phyloP scores from a whole-genome alignment of 805 yeast genomes.

The Jamesozyma spencerorum region DNA sequence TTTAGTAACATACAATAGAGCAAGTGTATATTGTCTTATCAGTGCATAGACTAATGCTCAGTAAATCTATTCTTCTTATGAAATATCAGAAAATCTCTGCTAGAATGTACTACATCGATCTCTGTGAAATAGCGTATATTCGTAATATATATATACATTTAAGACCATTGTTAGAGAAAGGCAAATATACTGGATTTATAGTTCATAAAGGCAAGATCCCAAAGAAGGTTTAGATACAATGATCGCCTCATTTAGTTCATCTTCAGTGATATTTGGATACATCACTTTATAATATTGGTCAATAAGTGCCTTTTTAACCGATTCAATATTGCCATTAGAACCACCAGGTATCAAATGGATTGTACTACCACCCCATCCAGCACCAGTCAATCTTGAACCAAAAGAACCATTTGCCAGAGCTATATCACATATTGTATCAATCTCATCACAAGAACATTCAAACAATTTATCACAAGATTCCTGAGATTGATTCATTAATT shows the following conservation, averaged over 20 bases:
- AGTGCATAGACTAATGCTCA: no score
- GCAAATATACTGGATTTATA: conserved; percentile 6
- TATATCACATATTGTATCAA: conserved; percentile 44
- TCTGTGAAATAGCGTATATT: no score
- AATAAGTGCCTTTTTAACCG: conserved; percentile 39
- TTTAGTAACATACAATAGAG: no score
- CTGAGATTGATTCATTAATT: conserved; percentile 52
- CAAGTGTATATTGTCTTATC: no score
- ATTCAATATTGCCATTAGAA: conserved; percentile 16
- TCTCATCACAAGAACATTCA: conserved; percentile 48
- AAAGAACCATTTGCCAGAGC: conserved; percentile 48
- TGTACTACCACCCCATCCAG: conserved; percentile 71
- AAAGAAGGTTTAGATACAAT: conserved; percentile 47
- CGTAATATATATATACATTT: no score
- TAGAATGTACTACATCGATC: no score
- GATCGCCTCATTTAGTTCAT: conserved; percentile 41
- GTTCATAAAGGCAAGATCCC: conserved; percentile 35
- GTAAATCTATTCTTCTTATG: no score
- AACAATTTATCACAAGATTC: conserved; percentile 38
- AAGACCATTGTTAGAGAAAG: neutral
- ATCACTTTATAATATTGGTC: conserved; percentile 42
- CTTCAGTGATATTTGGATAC: conserved; percentile 41
- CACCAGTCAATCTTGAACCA: conserved; percentile 70
- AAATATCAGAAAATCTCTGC: no score
- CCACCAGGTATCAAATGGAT: conserved; percentile 45